Percentiles rank a stretch among this genome's conserved stretches.
These are phyloP conservation scores for Aspergillus thermomutatus DNA, from an alignment of 2,329 filamentous ascomycete genomes.

Conservation along the genomic window DNA sequence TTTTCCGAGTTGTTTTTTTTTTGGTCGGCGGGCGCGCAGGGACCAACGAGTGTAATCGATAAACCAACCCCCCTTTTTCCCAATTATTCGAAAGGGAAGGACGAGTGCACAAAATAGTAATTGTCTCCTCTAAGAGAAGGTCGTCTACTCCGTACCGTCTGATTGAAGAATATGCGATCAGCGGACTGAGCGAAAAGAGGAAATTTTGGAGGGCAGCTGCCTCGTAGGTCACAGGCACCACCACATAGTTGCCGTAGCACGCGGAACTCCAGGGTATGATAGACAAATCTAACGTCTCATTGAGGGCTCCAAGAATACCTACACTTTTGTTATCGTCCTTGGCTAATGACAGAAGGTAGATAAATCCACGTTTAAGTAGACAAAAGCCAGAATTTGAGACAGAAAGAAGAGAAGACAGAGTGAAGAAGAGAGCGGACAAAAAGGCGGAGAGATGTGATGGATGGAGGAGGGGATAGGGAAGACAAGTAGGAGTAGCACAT, in stretches of 20 bases:
- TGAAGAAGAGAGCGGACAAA: neutral
- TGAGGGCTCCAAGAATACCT: neutral
- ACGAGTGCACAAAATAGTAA: slow-evolving; percentile 1
- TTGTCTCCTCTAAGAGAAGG: slow-evolving; percentile 6
- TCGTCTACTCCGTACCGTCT: neutral
- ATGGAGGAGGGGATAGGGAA: neutral
- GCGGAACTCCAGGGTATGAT: neutral
- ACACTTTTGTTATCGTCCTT: neutral
- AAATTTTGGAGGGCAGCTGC: slow-evolving; percentile 30
- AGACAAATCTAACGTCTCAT: neutral
- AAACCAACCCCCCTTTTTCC: slow-evolving; percentile 11
- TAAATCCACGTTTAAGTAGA: neutral
- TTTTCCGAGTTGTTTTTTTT: slow-evolving; percentile 3
- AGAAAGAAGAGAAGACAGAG: neutral
- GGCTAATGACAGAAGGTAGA: neutral
- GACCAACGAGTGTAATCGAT: slow-evolving; percentile 7
- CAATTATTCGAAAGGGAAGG: neutral
- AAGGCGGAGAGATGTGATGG: neutral
- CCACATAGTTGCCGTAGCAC: slow-evolving; percentile 18
- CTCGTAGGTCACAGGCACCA: slow-evolving; percentile 30
- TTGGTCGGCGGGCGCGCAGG: slow-evolving; percentile 1
- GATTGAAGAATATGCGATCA: slow-evolving; percentile 19
- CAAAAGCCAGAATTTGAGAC: neutral
- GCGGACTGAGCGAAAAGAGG: slow-evolving; percentile 21
- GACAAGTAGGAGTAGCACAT: too few relatives aligned